These are phyloP conservation scores for Lactarius sp. DNA, from an alignment of 768 basidiomycete genomes.

Conservation along the genomic window DNA sequence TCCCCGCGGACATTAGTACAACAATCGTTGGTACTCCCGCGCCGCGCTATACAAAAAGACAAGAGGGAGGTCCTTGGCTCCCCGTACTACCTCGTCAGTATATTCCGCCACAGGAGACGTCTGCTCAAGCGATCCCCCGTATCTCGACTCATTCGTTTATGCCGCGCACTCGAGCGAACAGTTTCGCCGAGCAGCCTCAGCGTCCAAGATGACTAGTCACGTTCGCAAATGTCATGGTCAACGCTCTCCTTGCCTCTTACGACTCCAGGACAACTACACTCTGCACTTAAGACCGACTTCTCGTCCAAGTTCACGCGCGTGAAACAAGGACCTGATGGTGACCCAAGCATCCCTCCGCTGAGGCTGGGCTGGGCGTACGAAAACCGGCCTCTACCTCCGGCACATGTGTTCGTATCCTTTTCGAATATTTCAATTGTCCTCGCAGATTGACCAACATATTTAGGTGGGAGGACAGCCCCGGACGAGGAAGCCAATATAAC, in stretches of 20 bases:
- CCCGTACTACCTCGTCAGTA: constrained; percentile 5
- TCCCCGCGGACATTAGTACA: neutral
- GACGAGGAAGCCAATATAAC: neutral
- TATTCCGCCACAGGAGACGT: neutral
- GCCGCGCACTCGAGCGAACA: constrained; percentile 1
- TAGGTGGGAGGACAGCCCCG: constrained; percentile 7
- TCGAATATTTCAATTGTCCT: neutral
- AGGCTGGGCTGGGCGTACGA: constrained; percentile 11
- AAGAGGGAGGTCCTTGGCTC: constrained; percentile 3
- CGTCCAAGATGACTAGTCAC: constrained; percentile 1
- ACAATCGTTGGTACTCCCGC: neutral
- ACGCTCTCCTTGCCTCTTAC: neutral
- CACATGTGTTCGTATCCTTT: constrained; percentile 2
- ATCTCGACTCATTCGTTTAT: neutral
- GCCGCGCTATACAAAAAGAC: neutral
- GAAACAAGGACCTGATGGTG: constrained; percentile 13
- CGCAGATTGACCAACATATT: neutral
- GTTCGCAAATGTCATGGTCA: neutral
- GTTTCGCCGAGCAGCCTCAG: neutral
- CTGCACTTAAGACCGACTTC: neutral
- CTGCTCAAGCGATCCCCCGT: neutral
- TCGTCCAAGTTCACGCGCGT: neutral
- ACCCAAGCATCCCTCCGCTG: constrained; percentile 1
- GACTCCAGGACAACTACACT: neutral
- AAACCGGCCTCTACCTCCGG: neutral